Evolutionary conservation across 257 asterid genomes (phyloP), one percentile per base, ranked within the genome.

Genomic region (Avicennia marina): DNA sequence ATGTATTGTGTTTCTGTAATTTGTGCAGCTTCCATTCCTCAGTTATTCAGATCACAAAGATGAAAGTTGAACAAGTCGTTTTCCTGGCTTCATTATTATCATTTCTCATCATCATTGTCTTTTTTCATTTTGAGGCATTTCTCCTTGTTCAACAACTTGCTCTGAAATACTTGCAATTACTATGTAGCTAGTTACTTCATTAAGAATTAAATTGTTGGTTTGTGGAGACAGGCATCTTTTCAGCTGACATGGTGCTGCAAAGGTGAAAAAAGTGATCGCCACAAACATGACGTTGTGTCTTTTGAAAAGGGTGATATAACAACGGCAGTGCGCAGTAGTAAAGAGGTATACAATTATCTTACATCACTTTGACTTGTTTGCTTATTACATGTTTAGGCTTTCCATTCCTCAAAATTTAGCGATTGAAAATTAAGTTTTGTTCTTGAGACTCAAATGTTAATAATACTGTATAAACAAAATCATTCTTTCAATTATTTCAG

Each of bases 301-400:
- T 91, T 91, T 67, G 98, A 88, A 66, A 83, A 78, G 76, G 98
- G 98, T 49, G 74, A 91, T 72, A 91, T 91, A 71, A 85, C 95
- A 63, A 80, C 96, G 57, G 94, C 96, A 8, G 96, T 81, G 67
- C 94, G 98, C 52, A 91, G 95, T 75, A 91, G 94, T 62, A 91
- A 83, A 68, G 96, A 91, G 94, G 98, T 91, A 51, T 24, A 45
- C 58, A 58, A 34, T 58, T 56, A 15, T 25, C 60, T 43, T 38
- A 44, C 39, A 24, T 58, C 50, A 15, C 15, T 55, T 40, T 41
- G 60, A 51, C 64, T 60, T 34, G 9, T 1, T n/a, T 0, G 21
- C 21, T 73, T 44, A 24, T 31, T 11, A 13, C 19, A 24, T 38
- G 27, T 9, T 48, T 56, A 22, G 49, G 40, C 45, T 48, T 38